phyloP scores from a whole-genome alignment of 2,329 filamentous ascomycete species.

The Penicillium digitatum region DNA sequence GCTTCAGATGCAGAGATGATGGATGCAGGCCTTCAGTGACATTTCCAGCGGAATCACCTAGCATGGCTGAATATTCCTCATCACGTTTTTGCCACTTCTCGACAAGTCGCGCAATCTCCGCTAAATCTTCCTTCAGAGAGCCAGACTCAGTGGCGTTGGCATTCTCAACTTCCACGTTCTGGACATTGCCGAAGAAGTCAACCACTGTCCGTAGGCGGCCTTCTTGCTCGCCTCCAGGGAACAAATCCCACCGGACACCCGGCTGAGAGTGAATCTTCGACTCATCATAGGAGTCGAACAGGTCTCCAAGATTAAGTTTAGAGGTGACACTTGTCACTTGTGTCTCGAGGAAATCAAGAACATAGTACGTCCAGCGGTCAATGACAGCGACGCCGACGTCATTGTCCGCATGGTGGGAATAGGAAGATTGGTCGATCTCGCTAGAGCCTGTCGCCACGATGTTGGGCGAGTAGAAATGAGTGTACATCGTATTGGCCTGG shows the following conservation, averaged over 20 bases:
- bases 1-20: constrained; percentile 17
- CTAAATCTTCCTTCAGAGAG: constrained; percentile 64
- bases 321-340: constrained; percentile 80
- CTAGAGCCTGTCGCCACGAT: constrained; percentile 97
- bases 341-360: constrained; percentile 90
- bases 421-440: constrained; percentile 91
- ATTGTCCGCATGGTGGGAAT: constrained; percentile 96
- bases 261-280: constrained; percentile 91
- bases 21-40: constrained; percentile 10
- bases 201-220: constrained; percentile 79
- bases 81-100: constrained; percentile 49
- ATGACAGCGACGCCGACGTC: constrained; percentile 98
- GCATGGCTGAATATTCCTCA: constrained; percentile 29
- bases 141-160: constrained; percentile 51
- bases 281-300: constrained; percentile 95
- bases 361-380: constrained; percentile 97
- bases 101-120: constrained; percentile 63
- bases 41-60: constrained; percentile 22
- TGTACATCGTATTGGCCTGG: constrained; percentile 99
- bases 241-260: constrained; percentile 92
- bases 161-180: constrained; percentile 85
- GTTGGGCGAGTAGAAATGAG: constrained; percentile 94
- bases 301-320: constrained; percentile 84
- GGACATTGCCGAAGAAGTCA: constrained; percentile 97
- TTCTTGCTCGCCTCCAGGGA: constrained; percentile 72